Conservation (phyloP, 345 rosid genomes). For the Linum lewisii region DNA sequence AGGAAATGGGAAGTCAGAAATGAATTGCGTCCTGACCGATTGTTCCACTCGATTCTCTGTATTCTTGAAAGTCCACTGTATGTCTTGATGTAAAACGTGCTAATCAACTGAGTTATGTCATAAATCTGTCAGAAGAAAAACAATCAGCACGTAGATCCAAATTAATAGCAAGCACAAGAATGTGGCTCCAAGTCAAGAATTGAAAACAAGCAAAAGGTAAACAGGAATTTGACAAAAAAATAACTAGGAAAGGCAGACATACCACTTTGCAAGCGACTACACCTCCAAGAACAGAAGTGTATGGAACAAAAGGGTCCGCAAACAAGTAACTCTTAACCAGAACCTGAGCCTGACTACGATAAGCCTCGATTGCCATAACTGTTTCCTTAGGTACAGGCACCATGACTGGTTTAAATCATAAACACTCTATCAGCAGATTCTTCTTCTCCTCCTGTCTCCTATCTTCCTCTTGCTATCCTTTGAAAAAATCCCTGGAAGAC, state of each 20-base stretch:
- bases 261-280: slow-evolving; percentile 52
- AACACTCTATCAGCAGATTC: neutral
- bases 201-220: neutral
- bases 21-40: slow-evolving; percentile 37
- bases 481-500: neutral
- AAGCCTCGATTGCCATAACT: slow-evolving; percentile 21
- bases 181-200: neutral
- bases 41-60: slow-evolving; percentile 77
- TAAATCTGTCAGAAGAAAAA: slow-evolving; percentile 35
- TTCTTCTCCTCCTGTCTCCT: too few relatives aligned
- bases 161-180: neutral
- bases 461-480: neutral
- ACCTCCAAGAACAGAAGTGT: slow-evolving; percentile 47
- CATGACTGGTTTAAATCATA: neutral
- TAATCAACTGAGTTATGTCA: slow-evolving; percentile 52
- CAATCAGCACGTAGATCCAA: neutral
- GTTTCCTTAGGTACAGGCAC: neutral
- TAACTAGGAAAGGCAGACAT: slow-evolving; percentile 9
- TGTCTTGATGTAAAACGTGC: slow-evolving; percentile 48
- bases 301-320: slow-evolving; percentile 45
- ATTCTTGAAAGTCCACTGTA: slow-evolving; percentile 47
- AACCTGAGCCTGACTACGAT: slow-evolving; percentile 42
- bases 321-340: slow-evolving; percentile 48
- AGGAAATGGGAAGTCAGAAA: slow-evolving; percentile 1
- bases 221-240: neutral